These are phyloP conservation scores for Scedosporium boydii DNA, from an alignment of 2,329 filamentous ascomycete genomes.

Conservation along the genomic window DNA sequence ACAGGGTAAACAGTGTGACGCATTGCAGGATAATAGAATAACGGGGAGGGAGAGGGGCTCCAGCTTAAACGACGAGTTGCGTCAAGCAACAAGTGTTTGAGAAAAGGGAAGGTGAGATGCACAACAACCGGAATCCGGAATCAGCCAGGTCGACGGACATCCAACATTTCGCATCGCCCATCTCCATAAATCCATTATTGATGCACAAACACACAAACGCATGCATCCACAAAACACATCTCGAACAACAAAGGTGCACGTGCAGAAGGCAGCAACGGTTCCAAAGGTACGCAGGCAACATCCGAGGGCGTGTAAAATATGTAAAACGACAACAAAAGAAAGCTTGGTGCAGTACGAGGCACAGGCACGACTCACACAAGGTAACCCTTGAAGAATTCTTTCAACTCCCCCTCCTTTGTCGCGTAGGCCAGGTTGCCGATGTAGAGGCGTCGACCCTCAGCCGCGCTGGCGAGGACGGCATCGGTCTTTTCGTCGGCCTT, in stretches of 20 bases:
- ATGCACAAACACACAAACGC: background rate
- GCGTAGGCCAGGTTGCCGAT: slow-evolving; percentile 99
- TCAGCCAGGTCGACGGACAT: too few relatives aligned
- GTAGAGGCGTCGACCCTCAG: slow-evolving; percentile 98
- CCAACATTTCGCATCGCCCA: background rate
- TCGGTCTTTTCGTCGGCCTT: slow-evolving; percentile 52
- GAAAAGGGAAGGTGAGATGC: background rate
- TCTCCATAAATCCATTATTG: background rate
- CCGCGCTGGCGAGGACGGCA: slow-evolving; percentile 91
- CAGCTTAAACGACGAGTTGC: too few relatives aligned
- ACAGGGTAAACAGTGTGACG: background rate
- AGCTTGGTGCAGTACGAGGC: background rate
- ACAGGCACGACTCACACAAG: slow-evolving; percentile 69
- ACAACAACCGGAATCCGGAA: too few relatives aligned
- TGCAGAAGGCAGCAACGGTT: too few relatives aligned
- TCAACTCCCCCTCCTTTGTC: slow-evolving; percentile 99
- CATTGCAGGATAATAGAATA: background rate
- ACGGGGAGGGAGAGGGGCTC: too few relatives aligned
- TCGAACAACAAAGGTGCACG: too few relatives aligned
- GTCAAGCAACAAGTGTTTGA: background rate
- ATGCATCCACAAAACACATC: too few relatives aligned
- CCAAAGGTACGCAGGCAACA: background rate
- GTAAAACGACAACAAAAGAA: background rate
- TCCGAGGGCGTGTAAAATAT: background rate
- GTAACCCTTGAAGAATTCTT: slow-evolving; percentile 99